Base-by-base conservation (phyloP, 108 stramenopile species). In the Cyclotella choctawhatcheeana region DNA sequence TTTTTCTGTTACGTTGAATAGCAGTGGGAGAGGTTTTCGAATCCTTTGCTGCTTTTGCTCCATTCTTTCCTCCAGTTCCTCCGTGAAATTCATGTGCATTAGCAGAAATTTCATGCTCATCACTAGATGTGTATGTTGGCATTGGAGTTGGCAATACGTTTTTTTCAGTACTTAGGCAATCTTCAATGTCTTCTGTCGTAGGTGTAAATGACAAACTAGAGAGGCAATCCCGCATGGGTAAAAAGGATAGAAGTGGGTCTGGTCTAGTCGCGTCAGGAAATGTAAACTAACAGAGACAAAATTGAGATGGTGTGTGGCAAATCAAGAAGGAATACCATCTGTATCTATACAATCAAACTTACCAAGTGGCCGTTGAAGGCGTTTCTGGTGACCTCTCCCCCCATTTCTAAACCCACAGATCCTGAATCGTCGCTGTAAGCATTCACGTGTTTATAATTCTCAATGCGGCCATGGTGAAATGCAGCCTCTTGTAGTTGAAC, bases 391-490 rank as follows among this genome's bases (percentile, higher is more conserved):
- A 48, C 47, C 17, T n/a, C 17, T n/a, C 17, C 47, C 4, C 47
- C 47, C 47, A 48, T 48, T n/a, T 48, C n/a, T n/a, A 48, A n/a
- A 10, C 47, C 47, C 12, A 48, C 4, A 4, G 47, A 48, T 4
- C 47, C 47, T 17, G 47, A 17, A 10, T 10, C 47, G 18, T 48
- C 47, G 4, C n/a, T 48, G 16, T 4, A 48, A 10, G 47, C 47
- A 48, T n/a, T 48, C 17, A 48, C 47, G 18, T 48, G 47, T n/a
- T 48, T 48, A n/a, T 48, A 48, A n/a, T 48, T 48, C n/a, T 48
- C 47, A n/a, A n/a, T n/a, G 4, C 17, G 12, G 17, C 47, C 47
- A n/a, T 48, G 47, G 47, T n/a, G 47, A n/a, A 48, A 48, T 4
- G 4, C 12, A n/a, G 16, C 8, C 16, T 48, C 16, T 4, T n/a